phyloP scores from a whole-genome alignment of 768 basidiomycete species.

The Thelephora aurantiotincta region DNA sequence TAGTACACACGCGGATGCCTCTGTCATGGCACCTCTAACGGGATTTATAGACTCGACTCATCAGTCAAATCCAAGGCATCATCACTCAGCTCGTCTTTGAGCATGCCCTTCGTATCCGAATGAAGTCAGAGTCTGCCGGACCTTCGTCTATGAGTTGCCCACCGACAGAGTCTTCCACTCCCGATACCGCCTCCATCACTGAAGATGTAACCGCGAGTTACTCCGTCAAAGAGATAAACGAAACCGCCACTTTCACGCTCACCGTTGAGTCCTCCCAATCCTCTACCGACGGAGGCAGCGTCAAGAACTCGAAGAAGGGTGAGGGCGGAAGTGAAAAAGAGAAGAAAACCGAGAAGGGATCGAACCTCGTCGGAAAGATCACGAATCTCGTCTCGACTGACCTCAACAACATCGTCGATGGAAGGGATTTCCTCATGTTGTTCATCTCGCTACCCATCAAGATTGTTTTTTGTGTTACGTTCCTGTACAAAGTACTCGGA shows the following conservation, averaged over 20 bases:
- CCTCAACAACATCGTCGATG: constrained; percentile 13
- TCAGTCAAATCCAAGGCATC: constrained; percentile 36
- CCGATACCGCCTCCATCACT: constrained; percentile 7
- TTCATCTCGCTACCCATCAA: constrained; percentile 15
- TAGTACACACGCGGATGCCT: neutral
- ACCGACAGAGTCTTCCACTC: constrained; percentile 8
- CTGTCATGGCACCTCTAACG: neutral
- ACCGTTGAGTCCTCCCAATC: constrained; percentile 2
- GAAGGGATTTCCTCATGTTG: constrained; percentile 8
- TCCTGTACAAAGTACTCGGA: constrained; percentile 19
- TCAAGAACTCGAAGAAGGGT: neutral
- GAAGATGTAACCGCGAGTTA: neutral
- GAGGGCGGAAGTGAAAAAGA: neutral
- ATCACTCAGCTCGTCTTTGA: constrained; percentile 40
- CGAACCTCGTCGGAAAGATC: constrained; percentile 59
- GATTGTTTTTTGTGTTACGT: constrained; percentile 19
- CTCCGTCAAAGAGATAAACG: constrained; percentile 3
- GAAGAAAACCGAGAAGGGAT: constrained; percentile 4
- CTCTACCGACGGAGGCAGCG: neutral
- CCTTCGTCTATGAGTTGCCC: neutral
- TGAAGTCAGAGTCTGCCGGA: constrained; percentile 28
- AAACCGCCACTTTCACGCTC: neutral
- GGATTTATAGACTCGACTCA: constrained; percentile 22
- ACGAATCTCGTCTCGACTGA: constrained; percentile 69
- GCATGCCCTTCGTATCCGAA: constrained; percentile 46